These are phyloP conservation scores for Psidium friedrichsthalianum DNA, from an alignment of 345 rosid genomes.

Conservation along the genomic window DNA sequence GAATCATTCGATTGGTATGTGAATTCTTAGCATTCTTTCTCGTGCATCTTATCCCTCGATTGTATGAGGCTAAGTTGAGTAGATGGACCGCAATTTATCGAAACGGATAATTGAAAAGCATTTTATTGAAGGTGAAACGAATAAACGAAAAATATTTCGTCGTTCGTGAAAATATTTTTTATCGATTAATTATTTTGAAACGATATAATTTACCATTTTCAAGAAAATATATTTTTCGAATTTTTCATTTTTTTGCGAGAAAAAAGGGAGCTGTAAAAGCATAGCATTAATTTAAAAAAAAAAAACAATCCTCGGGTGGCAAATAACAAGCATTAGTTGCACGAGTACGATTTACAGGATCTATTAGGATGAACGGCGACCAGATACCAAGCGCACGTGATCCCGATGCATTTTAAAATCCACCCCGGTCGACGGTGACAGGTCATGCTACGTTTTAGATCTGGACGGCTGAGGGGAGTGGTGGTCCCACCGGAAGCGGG, in stretches of 20 bases:
- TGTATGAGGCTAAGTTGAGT: neutral
- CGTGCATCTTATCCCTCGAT: neutral
- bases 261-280: neutral
- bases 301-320: neutral
- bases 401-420: neutral
- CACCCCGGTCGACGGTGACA: neutral
- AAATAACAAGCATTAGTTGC: too few relatives aligned
- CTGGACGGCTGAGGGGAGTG: neutral
- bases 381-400: neutral
- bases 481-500: neutral
- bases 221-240: neutral
- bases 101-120: rapidly evolving
- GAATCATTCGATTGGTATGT: rapidly evolving
- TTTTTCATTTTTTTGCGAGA: neutral
- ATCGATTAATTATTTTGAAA: neutral
- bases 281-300: neutral
- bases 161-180: rapidly evolving
- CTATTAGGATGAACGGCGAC: neutral
- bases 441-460: neutral
- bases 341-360: neutral
- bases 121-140: too few relatives aligned
- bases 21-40: neutral
- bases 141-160: neutral
- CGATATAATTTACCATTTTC: neutral
- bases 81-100: neutral